A percentile compares a stretch with the other conserved stretches of the same genome.
Evolutionary conservation across 1,139 yeast genomes (phyloP).

Genomic region (Pichia inconspicua): DNA sequence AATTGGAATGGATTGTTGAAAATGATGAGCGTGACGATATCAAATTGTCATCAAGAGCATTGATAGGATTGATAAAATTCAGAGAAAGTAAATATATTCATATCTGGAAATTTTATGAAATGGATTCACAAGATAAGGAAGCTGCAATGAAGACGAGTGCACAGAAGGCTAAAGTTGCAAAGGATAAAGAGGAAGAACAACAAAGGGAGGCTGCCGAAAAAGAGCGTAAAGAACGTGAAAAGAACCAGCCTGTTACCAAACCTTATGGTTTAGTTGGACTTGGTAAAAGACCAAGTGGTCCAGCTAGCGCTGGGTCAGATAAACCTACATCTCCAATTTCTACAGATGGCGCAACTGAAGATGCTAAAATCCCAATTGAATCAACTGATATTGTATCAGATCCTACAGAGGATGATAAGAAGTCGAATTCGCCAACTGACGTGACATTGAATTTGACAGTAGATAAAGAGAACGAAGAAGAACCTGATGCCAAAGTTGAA

Average conservation of each 20-base stretch:
- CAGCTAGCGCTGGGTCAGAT: neutral
- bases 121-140: conserved; percentile 31
- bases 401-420: neutral
- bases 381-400: neutral
- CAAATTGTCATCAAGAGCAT: conserved; percentile 69
- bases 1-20: conserved; percentile 41
- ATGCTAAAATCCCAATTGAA: neutral
- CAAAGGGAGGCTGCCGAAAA: conserved; percentile 9
- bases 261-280: conserved; percentile 27
- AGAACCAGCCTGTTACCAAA: conserved; percentile 9
- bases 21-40: conserved; percentile 73
- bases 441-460: neutral
- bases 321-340: neutral
- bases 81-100: conserved; percentile 50
- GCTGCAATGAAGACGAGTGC: conserved; percentile 22
- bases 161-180: conserved; percentile 16
- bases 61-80: conserved; percentile 63
- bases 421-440: neutral
- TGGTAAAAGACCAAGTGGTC: neutral
- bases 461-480: neutral
- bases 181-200: conserved; percentile 12
- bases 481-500: neutral
- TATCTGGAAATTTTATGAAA: conserved; percentile 49
- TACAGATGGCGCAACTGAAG: neutral
- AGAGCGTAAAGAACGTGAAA: conserved; percentile 16